Conservation (phyloP, 192 early-diverging fungal genomes). For the Gonapodya prolifera region DNA sequence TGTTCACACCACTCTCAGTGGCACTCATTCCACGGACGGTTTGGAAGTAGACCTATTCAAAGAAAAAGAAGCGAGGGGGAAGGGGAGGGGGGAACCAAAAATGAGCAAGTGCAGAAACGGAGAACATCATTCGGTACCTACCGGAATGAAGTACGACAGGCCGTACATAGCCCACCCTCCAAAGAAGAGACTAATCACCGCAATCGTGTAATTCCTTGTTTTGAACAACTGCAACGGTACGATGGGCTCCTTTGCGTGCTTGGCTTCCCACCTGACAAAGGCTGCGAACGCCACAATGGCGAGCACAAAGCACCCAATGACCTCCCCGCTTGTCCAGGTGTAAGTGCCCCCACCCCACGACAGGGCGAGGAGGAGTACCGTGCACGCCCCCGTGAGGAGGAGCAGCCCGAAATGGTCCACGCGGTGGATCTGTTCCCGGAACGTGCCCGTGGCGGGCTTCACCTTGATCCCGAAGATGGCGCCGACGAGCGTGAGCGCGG, state of each 20-base stretch:
- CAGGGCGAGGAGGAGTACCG: slow-evolving; percentile 36
- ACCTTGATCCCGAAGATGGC: background rate
- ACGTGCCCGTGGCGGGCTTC: background rate
- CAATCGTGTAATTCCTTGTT: background rate
- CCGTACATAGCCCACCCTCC: background rate
- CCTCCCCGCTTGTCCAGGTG: background rate
- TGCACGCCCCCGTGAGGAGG: slow-evolving; percentile 11
- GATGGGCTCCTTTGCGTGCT: background rate
- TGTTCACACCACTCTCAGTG: background rate
- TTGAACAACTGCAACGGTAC: background rate
- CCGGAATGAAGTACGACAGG: background rate
- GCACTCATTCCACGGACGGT: background rate
- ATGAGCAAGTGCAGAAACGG: background rate
- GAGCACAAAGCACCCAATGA: slow-evolving; percentile 12
- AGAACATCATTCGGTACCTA: background rate
- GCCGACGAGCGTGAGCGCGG: background rate
- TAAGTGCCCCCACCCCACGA: slow-evolving; percentile 29
- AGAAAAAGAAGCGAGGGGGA: too few relatives aligned
- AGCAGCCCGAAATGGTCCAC: background rate
- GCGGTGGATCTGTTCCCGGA: background rate
- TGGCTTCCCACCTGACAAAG: background rate
- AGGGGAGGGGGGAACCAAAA: background rate
- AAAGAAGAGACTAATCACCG: background rate
- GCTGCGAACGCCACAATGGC: slow-evolving; percentile 7
- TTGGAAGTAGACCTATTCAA: slow-evolving; percentile 4